Evolutionary conservation across 805 yeast species (phyloP).

Genomic region (Tetrapisispora arboricola): DNA sequence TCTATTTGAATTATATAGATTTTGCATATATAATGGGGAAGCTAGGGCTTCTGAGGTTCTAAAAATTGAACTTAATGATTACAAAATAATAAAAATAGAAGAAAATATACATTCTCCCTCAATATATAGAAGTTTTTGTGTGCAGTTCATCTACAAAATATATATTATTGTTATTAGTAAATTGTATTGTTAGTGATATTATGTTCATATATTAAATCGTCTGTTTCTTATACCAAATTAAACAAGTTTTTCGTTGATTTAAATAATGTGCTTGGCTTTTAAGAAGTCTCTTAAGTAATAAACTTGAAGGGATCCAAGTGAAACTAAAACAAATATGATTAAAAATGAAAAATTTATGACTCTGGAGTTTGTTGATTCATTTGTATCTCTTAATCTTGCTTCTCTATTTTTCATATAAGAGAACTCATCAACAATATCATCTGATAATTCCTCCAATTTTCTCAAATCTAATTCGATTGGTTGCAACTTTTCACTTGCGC

Average conservation of each 20-base stretch:
- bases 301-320: slow-evolving; percentile 88
- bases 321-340: slow-evolving; percentile 57
- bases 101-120: too few species aligned
- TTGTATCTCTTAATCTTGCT: slow-evolving; percentile 88
- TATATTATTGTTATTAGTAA: too few species aligned
- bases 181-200: too few species aligned
- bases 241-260: neutral
- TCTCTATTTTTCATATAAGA: slow-evolving; percentile 81
- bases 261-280: slow-evolving; percentile 69
- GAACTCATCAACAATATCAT: slow-evolving; percentile 70
- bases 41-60: slow-evolving; percentile 32
- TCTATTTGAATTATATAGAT: slow-evolving; percentile 34
- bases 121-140: too few species aligned
- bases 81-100: too few species aligned
- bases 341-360: slow-evolving; percentile 77
- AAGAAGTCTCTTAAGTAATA: slow-evolving; percentile 87
- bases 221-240: too few species aligned
- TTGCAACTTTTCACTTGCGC: slow-evolving; percentile 84
- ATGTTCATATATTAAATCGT: too few species aligned
- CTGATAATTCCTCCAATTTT: slow-evolving; percentile 74
- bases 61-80: too few species aligned
- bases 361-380: slow-evolving; percentile 90
- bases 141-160: too few species aligned
- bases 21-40: slow-evolving; percentile 41
- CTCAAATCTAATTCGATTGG: slow-evolving; percentile 88